A percentile compares a stretch with the other conserved stretches of the same genome.
Conservation (phyloP, 2,329 filamentous ascomycete genomes). For the Alternaria tenuissima region DNA sequence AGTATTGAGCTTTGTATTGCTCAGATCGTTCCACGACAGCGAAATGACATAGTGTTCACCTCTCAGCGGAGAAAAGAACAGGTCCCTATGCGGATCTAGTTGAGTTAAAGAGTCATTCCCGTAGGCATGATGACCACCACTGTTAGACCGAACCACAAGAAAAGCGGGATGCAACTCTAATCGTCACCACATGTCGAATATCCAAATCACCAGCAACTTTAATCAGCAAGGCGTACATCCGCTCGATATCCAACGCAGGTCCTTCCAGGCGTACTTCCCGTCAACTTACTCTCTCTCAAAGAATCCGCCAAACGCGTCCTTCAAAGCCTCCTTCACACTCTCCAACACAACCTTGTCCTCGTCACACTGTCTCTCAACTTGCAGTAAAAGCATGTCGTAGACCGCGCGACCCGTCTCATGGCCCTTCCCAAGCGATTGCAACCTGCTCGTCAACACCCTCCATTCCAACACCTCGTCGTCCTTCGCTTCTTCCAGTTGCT, state of each 20-base stretch:
- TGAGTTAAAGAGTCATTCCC: background rate
- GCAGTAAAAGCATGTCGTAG: background rate
- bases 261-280: background rate
- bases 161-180: background rate
- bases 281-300: background rate
- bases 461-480: background rate
- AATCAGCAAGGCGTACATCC: background rate
- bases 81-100: too few species aligned
- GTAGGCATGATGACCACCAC: background rate
- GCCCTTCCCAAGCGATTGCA: background rate
- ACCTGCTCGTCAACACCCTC: background rate
- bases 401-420: background rate
- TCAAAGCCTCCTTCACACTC: background rate
- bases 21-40: background rate
- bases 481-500: background rate
- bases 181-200: background rate
- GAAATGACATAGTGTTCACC: background rate
- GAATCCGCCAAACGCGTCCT: background rate
- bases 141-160: background rate
- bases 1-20: background rate
- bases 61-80: background rate
- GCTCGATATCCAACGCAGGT: background rate
- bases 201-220: background rate
- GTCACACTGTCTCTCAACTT: background rate
- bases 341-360: background rate